Evolutionary conservation across 2,329 filamentous ascomycete species (phyloP), one percentile per base, ranked within the genome.

Genomic region (Amauroascus verrucosus): DNA sequence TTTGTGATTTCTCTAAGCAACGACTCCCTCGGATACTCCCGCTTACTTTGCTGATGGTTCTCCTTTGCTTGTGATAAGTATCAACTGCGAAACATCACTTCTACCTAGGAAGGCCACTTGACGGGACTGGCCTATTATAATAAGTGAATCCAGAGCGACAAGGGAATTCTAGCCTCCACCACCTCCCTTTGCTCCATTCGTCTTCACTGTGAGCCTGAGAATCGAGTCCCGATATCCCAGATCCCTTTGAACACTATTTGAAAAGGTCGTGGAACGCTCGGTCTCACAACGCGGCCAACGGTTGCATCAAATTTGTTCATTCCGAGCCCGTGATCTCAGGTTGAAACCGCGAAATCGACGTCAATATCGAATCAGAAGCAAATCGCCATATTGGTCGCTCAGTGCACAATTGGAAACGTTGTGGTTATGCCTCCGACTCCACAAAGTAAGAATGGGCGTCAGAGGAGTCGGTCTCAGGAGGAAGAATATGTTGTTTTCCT

Each of bases 401-500:
- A 22, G 37, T 22, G 37, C 41, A 50, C 40, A 38, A 16, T 33
- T 37, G 16, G 11, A 16, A 22, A 44, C 20, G 20, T 44, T 41
- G 35, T 20, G 14, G 58, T 35, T 18, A 71, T 70, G 67, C 63
- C 68, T 44, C 59, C 60, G 4, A 58, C 66, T 24, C 60, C 60
- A 28, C 63, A 63, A 43, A 64, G 66, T 40, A 70, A 66, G 57
- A 57, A 56, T 33, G 62, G 62, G 51, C 65, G 65, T 35, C 60
- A 56, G 32, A 49, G 62, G 13, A 65, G 60, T 57, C 62, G 68
- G 57, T 64, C 62, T 24, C 63, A 65, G 5, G 70, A 72, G 24
- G 70, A 71, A 56, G 70, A 72, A 61, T 72, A 70, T 45, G 70
- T 72, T n/a, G 58, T 72, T 11, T 72, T 72, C 54, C 63, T 72